phyloP scores from a whole-genome alignment of 148 eudicot genomes.

The Rhododendron vialii region DNA sequence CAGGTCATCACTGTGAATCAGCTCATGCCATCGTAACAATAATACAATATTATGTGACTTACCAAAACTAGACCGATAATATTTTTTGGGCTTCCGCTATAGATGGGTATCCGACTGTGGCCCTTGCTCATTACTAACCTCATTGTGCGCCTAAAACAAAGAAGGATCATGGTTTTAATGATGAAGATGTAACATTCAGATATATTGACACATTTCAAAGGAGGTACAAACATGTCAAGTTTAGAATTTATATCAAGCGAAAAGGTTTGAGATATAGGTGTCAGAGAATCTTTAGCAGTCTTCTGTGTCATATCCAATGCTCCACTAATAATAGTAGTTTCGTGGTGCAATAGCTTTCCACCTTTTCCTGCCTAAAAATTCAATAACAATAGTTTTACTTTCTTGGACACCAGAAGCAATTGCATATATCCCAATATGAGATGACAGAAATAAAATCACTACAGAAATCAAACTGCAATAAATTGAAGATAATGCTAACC shows the following conservation, averaged over 20 bases:
- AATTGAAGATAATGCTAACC: not conserved
- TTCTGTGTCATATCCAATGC: not conserved
- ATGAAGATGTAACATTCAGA: not conserved
- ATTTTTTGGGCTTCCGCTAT: conserved; percentile 49
- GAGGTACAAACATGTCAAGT: not conserved
- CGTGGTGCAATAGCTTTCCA: not conserved
- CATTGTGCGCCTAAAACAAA: conserved; percentile 44
- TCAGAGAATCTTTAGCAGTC: not conserved
- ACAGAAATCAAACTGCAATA: not conserved
- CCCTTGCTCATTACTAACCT: conserved; percentile 66
- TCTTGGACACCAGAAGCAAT: not conserved
- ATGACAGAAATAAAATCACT: not conserved
- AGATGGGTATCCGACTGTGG: conserved; percentile 73
- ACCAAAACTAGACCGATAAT: conserved; percentile 78
- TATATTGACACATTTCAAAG: not conserved
- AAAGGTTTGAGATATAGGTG: not conserved
- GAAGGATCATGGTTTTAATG: not conserved
- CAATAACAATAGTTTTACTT: not conserved
- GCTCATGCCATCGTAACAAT: not conserved
- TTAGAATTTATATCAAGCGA: not conserved
- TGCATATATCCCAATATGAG: not conserved
- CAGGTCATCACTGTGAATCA: not conserved
- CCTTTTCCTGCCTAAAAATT: not conserved
- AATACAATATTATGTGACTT: not conserved
- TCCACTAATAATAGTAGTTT: not conserved